phyloP scores from a whole-genome alignment of 106 monocot species.

The Dendrobium officinale region DNA sequence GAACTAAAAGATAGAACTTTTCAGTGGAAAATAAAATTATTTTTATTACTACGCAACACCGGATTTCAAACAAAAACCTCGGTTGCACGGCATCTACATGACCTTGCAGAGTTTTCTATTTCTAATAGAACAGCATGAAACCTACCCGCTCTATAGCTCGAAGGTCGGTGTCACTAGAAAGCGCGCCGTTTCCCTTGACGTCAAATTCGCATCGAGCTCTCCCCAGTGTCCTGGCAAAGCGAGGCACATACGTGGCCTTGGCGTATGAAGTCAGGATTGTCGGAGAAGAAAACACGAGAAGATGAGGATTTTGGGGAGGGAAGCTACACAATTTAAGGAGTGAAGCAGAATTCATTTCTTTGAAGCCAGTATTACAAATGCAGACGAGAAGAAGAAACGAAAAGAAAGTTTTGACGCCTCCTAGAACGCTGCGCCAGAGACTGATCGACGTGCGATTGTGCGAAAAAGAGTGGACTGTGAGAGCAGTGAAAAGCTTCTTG shows the following conservation, averaged over 20 bases:
- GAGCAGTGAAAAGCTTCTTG: no score
- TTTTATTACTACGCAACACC: neutral
- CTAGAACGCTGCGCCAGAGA: no score
- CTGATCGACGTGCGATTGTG: no score
- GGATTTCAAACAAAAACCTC: neutral
- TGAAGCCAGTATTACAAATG: neutral
- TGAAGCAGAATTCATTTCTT: constrained; percentile 1
- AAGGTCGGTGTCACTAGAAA: constrained; percentile 44
- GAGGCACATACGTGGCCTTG: neutral
- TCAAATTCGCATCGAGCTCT: constrained; percentile 45
- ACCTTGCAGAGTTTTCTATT: neutral
- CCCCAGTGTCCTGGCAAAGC: neutral
- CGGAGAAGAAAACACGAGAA: neutral
- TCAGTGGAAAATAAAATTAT: neutral
- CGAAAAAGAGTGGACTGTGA: no score
- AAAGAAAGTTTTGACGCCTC: no score
- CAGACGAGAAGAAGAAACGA: no score
- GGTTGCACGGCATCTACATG: neutral
- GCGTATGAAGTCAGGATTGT: neutral
- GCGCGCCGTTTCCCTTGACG: constrained; percentile 50
- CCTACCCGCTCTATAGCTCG: constrained; percentile 41
- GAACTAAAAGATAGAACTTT: neutral
- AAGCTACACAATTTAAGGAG: neutral
- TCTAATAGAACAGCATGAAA: neutral
- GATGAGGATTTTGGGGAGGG: constrained; percentile 1